A percentile compares a stretch with the other conserved stretches of the same genome.
Evolutionary conservation across 1,284 basidiomycete species (phyloP).

Genomic region (Ceratobasidium papillatum): DNA sequence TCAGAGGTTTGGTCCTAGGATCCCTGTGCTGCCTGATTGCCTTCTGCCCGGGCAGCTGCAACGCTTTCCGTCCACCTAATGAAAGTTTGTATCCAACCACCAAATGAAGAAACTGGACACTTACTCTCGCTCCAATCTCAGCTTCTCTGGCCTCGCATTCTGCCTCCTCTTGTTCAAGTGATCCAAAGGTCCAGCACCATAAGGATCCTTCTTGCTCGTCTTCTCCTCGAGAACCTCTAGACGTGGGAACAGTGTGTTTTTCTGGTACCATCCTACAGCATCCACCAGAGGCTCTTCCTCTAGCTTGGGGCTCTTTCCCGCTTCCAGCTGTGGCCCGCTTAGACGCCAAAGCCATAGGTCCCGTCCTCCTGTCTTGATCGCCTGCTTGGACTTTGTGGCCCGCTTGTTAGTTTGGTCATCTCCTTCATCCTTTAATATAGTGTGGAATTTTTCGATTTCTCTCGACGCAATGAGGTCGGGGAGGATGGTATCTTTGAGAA

Average conservation of each 20-base stretch:
- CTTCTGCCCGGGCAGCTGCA: slow-evolving; percentile 10
- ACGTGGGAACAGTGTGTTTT: neutral
- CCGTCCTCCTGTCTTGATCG: neutral
- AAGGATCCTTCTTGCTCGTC: neutral
- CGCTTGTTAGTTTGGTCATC: neutral
- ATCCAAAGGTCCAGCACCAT: slow-evolving; percentile 15
- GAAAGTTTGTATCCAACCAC: neutral
- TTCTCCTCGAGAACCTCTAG: neutral
- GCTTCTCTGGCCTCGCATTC: slow-evolving; percentile 13
- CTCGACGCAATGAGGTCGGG: neutral
- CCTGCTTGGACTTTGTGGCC: slow-evolving; percentile 1
- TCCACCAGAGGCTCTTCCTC: slow-evolving; percentile 20
- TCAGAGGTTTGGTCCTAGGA: neutral
- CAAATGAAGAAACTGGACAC: neutral
- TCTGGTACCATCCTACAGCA: neutral
- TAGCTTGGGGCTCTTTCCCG: neutral
- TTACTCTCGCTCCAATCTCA: slow-evolving; percentile 5
- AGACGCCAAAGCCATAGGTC: slow-evolving; percentile 29
- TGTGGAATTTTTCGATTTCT: slow-evolving; percentile 31
- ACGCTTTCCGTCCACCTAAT: slow-evolving; percentile 12
- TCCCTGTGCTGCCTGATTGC: neutral
- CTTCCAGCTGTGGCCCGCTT: neutral
- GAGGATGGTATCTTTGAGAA: slow-evolving; percentile 13
- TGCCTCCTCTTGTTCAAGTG: slow-evolving; percentile 19
- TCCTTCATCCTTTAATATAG: neutral